Base-by-base conservation (phyloP, 2,329 filamentous ascomycete species). In the Fusarium citri region DNA sequence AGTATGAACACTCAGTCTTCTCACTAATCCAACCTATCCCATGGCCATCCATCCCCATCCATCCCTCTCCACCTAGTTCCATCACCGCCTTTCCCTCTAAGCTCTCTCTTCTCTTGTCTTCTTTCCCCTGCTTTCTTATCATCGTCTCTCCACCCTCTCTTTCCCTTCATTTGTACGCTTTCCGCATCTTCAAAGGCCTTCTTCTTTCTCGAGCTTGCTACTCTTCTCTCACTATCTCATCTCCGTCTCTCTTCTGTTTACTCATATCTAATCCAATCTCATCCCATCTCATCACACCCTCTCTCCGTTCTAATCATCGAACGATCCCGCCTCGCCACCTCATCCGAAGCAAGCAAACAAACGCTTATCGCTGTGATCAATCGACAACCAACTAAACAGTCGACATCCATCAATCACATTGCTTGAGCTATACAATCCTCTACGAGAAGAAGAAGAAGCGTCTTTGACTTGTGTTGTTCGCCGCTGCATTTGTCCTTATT, bases 191-290 rank as follows among this genome's bases (percentile, higher is more conserved):
- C 76, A 77, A 76, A 76, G 76, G 68, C 76, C 76, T 76, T 79
- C 76, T 77, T 77, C 76, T 76, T 77, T 76, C 75, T 79, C 74
- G 73, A 78, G 75, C 74, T 78, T 80, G 73, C 75, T 67, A 70
- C 74, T 71, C 71, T 72, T 70, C 72, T 61, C 59, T 71, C 63
- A 64, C 66, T 66, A 64, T 59, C 56, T 68, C 54, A 55, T 42
- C 56, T 68, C 54, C 51, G 54, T 71, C 68, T 71, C 64, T 71
- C 68, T 53, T 71, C 68, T 63, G 55, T 68, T 55, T 63, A 64
- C 55, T 55, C 66, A 61, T 56, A 59, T 62, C 62, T 65, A 54
- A 58, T 62, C 59, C 63, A 63, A 69, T 43, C 45, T 49, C 41
- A 49, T 34, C 28, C 25, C 50, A 55, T 58, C 58, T 62, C 62